phyloP scores from a whole-genome alignment of 306 rosid genomes.

The Cajanus cajan region DNA sequence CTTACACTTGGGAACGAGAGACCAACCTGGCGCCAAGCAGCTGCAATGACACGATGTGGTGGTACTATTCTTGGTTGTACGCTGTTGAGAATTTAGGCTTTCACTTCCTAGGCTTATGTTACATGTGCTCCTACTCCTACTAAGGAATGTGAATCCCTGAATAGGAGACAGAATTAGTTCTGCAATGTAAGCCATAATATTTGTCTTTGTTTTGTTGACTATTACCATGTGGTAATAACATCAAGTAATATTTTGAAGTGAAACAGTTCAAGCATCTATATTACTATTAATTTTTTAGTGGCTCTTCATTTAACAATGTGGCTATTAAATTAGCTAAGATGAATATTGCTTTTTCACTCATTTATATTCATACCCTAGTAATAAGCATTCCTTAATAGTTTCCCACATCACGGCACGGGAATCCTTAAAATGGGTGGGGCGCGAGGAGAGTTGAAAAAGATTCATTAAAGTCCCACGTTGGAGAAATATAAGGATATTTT shows the following conservation, averaged over 20 bases:
- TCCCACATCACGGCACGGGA: too few relatives aligned
- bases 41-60: conserved; percentile 83
- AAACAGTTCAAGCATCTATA: not conserved
- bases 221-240: not conserved
- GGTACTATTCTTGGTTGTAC: conserved; percentile 94
- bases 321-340: not conserved
- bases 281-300: not conserved
- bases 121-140: conserved; percentile 25
- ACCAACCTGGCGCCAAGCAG: conserved; percentile 79
- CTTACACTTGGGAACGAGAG: conserved; percentile 73
- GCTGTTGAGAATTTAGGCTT: conserved; percentile 71
- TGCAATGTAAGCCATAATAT: conserved; percentile 43
- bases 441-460: not conserved
- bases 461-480: not conserved
- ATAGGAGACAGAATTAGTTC: conserved; percentile 32
- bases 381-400: not conserved
- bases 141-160: conserved; percentile 33
- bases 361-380: too few relatives aligned
- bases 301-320: not conserved
- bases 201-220: conserved; percentile 30
- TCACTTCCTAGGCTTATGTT: conserved; percentile 28
- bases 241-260: not conserved
- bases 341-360: not conserved
- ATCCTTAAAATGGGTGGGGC: not conserved
- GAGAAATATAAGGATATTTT: not conserved